Conservation (phyloP, 305 asterid species). For the Fraxinus albicans region DNA sequence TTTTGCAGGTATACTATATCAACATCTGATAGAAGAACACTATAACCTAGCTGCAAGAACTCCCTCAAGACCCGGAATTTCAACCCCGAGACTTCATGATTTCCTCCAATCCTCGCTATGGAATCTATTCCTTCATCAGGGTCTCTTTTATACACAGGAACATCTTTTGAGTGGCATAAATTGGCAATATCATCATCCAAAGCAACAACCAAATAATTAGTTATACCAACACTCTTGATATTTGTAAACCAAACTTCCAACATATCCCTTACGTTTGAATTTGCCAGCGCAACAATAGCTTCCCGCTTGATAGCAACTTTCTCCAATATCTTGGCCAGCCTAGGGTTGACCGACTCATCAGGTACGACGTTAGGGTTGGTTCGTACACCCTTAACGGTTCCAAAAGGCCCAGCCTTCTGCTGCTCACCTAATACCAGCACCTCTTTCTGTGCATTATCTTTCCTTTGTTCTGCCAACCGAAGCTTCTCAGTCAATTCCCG, state of each 20-base stretch:
- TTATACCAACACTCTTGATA: slow-evolving; percentile 47
- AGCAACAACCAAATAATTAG: slow-evolving; percentile 58
- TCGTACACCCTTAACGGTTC: slow-evolving; percentile 44
- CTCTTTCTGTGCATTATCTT: slow-evolving; percentile 40
- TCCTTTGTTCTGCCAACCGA: slow-evolving; percentile 45
- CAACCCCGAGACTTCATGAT: neutral
- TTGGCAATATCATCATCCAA: slow-evolving; percentile 36
- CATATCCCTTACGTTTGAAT: slow-evolving; percentile 42
- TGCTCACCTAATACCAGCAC: slow-evolving; percentile 38
- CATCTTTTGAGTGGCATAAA: neutral
- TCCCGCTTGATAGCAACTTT: slow-evolving; percentile 47
- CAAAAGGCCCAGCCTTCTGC: slow-evolving; percentile 44
- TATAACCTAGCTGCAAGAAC: neutral
- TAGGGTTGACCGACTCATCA: slow-evolving; percentile 47
- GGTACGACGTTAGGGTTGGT: slow-evolving; percentile 43
- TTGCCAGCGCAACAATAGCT: slow-evolving; percentile 54
- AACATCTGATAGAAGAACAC: neutral
- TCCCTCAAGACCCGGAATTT: slow-evolving; percentile 1
- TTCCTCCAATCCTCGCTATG: neutral
- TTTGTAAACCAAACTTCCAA: slow-evolving; percentile 50
- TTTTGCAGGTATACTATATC: neutral
- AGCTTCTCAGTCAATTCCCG: slow-evolving; percentile 41
- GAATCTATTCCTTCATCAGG: neutral
- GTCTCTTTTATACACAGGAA: neutral
- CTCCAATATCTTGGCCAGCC: slow-evolving; percentile 43